phyloP scores from a whole-genome alignment of 257 asterid species.

The Linderniella brevidens region DNA sequence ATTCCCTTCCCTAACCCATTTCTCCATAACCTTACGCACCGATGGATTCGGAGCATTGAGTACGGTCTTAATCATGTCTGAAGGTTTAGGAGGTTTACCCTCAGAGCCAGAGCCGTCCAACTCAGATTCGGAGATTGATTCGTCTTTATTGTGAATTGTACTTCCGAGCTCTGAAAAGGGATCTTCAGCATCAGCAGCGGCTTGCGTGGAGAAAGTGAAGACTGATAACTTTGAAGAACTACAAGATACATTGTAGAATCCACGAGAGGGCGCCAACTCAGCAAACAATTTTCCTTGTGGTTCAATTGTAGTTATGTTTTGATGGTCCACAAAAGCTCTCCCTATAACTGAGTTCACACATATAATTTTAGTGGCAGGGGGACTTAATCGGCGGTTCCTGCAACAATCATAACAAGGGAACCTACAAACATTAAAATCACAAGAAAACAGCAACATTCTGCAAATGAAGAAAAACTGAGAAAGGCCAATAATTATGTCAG shows the following conservation, averaged over 20 bases:
- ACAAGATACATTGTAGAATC: background rate
- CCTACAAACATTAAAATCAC: no score
- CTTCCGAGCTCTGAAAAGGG: constrained; percentile 26
- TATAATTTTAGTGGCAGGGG: background rate
- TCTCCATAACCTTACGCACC: constrained; percentile 27
- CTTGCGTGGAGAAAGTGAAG: background rate
- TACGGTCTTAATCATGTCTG: constrained; percentile 27
- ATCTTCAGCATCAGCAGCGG: constrained; percentile 18
- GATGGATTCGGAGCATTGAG: constrained; percentile 21
- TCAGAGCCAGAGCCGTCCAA: constrained; percentile 23
- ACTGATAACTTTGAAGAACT: background rate
- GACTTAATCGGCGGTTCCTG: constrained; percentile 1
- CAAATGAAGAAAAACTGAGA: no score
- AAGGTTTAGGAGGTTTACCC: constrained; percentile 10
- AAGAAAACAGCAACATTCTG: no score
- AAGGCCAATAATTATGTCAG: no score
- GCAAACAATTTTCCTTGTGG: background rate
- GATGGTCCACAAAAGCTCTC: background rate
- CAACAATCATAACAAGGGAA: no score
- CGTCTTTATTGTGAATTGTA: constrained; percentile 20
- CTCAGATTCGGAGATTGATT: constrained; percentile 25
- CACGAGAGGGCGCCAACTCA: background rate
- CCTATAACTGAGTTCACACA: background rate
- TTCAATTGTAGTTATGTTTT: background rate
- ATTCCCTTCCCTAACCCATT: constrained; percentile 60